Evolutionary conservation across 1,284 basidiomycete species (phyloP), one percentile per base, ranked within the genome.

Genomic region (Rhodotorula sp.): DNA sequence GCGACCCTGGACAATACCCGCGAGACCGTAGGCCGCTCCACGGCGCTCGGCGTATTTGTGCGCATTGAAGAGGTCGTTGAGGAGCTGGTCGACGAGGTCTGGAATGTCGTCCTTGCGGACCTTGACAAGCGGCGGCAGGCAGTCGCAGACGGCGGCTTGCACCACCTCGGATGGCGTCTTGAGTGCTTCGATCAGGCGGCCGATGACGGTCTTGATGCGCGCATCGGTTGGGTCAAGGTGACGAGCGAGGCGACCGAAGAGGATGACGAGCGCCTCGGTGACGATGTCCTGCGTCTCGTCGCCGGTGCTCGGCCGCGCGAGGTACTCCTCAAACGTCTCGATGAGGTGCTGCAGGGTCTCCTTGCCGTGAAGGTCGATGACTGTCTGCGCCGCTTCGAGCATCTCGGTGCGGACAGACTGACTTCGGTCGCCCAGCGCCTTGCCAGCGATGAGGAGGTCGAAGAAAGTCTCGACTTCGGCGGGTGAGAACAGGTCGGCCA

Each of bases 111-210:
- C 70, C 62, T 84, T 83, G 84, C 92, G 90, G 53, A 88, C 82
- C 51, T 85, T 85, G 52, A 95, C 90, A 10, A 99, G 85, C 1
- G 94, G 92, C 0, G 92, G 89, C 15, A 99, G 84, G 82, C 82
- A 82, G 71, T 98, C 96, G 0, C 94, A 92, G 0, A 99, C 94
- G 0, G 96, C 95, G 62, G 92, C 89, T 80, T 99, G 95, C 0
- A 99, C 96, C 76, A 95, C 89, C 80, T 99, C 96, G 1, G 94
- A 89, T 0, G 96, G 96, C 0, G 94, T 99, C 81, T 90, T 90
- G 72, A 99, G 84, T 1, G 95, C 92, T 32, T 92, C 90, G 10
- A 96, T 86, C 29, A 99, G 84, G n/a, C 94, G 85, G 72, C 93
- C 89, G 15, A 98, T 89, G 70, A 98, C 91, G n/a, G 82, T 81